These are phyloP conservation scores for Neonectria magnoliae DNA, from an alignment of 2,329 filamentous ascomycete species.

Conservation along the genomic window DNA sequence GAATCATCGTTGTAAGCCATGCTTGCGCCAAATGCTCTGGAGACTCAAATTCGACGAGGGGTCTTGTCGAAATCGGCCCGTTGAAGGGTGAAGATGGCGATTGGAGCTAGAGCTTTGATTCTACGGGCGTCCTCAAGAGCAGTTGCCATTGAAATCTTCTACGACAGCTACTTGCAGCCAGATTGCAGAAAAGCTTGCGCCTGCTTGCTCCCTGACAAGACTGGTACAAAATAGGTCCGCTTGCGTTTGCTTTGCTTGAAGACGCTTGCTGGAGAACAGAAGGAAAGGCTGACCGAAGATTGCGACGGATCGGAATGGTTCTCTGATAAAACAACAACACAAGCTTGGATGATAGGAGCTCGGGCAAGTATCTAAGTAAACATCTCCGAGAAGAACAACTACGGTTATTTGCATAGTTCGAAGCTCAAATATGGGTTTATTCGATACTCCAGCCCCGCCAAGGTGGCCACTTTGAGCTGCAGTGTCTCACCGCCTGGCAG, in stretches of 20 bases:
- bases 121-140: constrained; percentile 33
- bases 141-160: constrained; percentile 42
- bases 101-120: constrained; percentile 30
- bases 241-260: constrained; percentile 20
- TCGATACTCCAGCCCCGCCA: constrained; percentile 29
- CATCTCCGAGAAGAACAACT: constrained; percentile 33
- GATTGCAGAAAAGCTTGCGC: constrained; percentile 32
- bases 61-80: constrained; percentile 10
- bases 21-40: constrained; percentile 13
- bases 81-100: constrained; percentile 17
- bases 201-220: constrained; percentile 24
- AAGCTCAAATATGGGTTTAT: constrained; percentile 31
- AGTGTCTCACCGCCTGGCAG: constrained; percentile 50
- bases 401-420: constrained; percentile 38
- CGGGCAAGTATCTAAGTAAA: constrained; percentile 37
- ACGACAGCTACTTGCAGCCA: constrained; percentile 44
- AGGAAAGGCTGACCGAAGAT: constrained; percentile 31
- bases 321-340: constrained; percentile 35
- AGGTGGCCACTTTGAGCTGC: constrained; percentile 19
- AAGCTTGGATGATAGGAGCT: constrained; percentile 37
- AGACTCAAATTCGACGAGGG: background rate
- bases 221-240: constrained; percentile 15
- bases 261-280: constrained; percentile 26
- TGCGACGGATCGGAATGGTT: constrained; percentile 35
- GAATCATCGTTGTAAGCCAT: constrained; percentile 98